phyloP scores from a whole-genome alignment of 495 filamentous ascomycete species.

The Aspergillus baeticus region DNA sequence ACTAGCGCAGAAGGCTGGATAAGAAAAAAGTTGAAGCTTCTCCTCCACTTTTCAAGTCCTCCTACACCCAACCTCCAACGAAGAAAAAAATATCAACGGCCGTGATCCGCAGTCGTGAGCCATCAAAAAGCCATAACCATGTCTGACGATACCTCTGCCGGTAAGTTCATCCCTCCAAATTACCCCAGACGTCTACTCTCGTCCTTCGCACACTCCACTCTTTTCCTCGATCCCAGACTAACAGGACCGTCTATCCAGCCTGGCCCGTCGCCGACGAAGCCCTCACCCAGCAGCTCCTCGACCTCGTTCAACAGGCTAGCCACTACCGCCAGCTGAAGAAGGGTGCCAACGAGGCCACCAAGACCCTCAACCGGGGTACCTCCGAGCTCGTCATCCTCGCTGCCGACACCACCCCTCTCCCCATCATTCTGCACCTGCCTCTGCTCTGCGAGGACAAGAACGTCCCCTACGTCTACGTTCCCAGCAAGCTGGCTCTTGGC shows the following conservation, averaged over 20 bases:
- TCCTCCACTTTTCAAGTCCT: neutral
- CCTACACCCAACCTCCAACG: neutral
- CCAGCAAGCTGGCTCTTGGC: slow-evolving; percentile 72
- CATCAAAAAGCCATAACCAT: slow-evolving; percentile 24
- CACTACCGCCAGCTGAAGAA: slow-evolving; percentile 90
- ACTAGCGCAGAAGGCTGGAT: neutral
- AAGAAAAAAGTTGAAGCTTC: slow-evolving; percentile 7
- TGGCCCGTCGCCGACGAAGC: slow-evolving; percentile 87
- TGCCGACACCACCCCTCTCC: slow-evolving; percentile 81
- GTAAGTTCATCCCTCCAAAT: slow-evolving; percentile 28
- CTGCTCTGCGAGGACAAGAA: slow-evolving; percentile 87
- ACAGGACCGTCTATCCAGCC: slow-evolving; percentile 46
- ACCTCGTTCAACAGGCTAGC: slow-evolving; percentile 81
- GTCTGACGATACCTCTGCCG: slow-evolving; percentile 40
- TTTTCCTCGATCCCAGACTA: slow-evolving; percentile 7
- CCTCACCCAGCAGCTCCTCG: slow-evolving; percentile 77
- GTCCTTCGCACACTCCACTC: neutral
- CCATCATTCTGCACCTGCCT: slow-evolving; percentile 89
- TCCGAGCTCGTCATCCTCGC: slow-evolving; percentile 86
- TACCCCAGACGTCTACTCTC: too few species aligned
- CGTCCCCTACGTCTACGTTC: slow-evolving; percentile 64
- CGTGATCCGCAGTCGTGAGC: slow-evolving; percentile 16
- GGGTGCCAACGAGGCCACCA: slow-evolving; percentile 71
- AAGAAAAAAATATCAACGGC: slow-evolving; percentile 1
- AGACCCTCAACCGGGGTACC: slow-evolving; percentile 86